phyloP scores from a whole-genome alignment of 176 grass and related monocot species.

The Zizania latifolia region DNA sequence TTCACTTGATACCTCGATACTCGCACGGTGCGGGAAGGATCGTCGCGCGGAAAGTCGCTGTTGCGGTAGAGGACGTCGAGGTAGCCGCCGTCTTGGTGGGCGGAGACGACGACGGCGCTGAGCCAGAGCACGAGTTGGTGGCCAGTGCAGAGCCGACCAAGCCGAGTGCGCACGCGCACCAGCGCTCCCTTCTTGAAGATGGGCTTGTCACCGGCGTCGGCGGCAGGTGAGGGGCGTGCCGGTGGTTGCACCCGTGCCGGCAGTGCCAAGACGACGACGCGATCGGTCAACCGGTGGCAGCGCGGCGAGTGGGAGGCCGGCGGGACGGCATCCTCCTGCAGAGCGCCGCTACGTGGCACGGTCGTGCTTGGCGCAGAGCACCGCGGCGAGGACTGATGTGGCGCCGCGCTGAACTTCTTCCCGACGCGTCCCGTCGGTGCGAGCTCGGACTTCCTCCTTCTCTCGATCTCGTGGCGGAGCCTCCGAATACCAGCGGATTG shows the following conservation, averaged over 20 bases:
- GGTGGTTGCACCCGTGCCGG: not conserved
- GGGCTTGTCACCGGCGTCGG: too few species aligned
- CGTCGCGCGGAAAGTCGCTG: not conserved
- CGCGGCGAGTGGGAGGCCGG: too few species aligned
- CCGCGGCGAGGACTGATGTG: not conserved
- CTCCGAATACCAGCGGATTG: not conserved
- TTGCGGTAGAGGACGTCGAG: conserved; percentile 5
- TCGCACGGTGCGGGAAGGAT: not conserved
- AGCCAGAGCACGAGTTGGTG: conserved; percentile 11
- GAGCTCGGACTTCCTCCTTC: not conserved
- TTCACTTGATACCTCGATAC: not conserved
- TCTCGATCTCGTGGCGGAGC: not conserved
- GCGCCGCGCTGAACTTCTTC: not conserved
- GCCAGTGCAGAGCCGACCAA: not conserved
- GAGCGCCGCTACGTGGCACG: too few species aligned
- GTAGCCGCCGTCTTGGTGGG: not conserved
- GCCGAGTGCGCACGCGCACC: not conserved
- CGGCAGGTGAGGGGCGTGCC: too few species aligned
- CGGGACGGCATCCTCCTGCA: too few species aligned
- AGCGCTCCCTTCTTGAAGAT: not conserved
- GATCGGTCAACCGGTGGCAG: not conserved
- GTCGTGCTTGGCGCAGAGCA: too few species aligned
- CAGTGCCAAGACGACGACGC: not conserved
- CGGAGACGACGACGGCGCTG: not conserved
- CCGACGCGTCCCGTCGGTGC: not conserved